Conservation (phyloP, 1,139 yeast species). For the Diutina pseudorugosa region DNA sequence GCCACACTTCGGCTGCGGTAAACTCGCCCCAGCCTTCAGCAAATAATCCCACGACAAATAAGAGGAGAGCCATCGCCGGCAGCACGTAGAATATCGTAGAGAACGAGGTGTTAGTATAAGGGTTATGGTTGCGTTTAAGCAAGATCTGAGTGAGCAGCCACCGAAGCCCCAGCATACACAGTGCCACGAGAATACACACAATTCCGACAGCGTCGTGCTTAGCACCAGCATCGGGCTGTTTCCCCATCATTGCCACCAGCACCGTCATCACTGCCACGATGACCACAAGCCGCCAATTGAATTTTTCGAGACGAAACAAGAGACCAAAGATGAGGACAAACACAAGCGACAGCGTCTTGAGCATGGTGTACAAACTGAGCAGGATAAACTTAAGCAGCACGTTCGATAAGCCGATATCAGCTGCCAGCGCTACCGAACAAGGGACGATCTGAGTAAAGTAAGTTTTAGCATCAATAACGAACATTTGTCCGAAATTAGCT, state of each 20-base stretch:
- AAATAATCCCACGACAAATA: constrained; percentile 47
- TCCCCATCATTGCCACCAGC: constrained; percentile 83
- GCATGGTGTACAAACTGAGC: constrained; percentile 82
- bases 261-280: constrained; percentile 69
- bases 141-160: constrained; percentile 92
- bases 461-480: constrained; percentile 9
- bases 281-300: constrained; percentile 49
- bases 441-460: constrained; percentile 56
- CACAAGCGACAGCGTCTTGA: constrained; percentile 74
- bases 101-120: constrained; percentile 57
- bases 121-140: constrained; percentile 38
- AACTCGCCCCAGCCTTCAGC: constrained; percentile 58
- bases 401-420: constrained; percentile 90
- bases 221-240: constrained; percentile 5
- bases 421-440: constrained; percentile 79
- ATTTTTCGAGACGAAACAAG: constrained; percentile 60
- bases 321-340: constrained; percentile 85
- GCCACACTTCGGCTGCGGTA: constrained; percentile 49
- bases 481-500: constrained; percentile 6
- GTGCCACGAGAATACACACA: constrained; percentile 59
- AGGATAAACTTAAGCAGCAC: constrained; percentile 70
- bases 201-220: constrained; percentile 41
- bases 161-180: constrained; percentile 77
- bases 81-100: constrained; percentile 73
- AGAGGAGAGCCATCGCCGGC: constrained; percentile 64